Evolutionary conservation across 257 asterid species (phyloP).

Genomic region (Fraxinus pennsylvanica): DNA sequence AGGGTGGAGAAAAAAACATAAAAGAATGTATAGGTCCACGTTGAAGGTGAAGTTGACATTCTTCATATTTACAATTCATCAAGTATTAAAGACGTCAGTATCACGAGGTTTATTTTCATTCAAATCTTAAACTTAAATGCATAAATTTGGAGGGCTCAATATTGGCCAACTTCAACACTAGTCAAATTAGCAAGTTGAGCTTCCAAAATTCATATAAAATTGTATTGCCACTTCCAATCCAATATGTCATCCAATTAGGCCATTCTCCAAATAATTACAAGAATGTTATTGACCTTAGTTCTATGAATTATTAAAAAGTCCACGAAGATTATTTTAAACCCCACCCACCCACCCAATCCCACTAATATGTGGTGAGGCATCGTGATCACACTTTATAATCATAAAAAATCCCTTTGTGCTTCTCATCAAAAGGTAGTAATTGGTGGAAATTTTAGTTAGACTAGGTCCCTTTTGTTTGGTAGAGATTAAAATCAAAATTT

Average conservation of each 20-base stretch:
- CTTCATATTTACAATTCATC: too few species aligned
- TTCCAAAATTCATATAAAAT: not conserved
- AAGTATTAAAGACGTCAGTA: too few species aligned
- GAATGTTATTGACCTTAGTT: constrained; percentile 15
- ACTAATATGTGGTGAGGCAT: not conserved
- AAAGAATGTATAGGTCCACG: too few species aligned
- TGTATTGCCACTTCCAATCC: constrained; percentile 8
- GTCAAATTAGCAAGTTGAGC: not conserved
- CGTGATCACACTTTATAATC: not conserved
- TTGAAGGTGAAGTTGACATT: too few species aligned
- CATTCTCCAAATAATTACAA: constrained; percentile 9
- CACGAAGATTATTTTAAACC: not conserved
- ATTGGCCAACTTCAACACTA: too few species aligned
- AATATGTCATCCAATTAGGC: constrained; percentile 28
- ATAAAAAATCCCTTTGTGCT: not conserved
- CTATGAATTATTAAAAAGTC: constrained; percentile 12
- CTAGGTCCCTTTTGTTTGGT: not conserved
- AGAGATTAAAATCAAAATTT: too few species aligned
- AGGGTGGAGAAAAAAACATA: too few species aligned
- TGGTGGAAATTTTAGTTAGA: constrained; percentile 34
- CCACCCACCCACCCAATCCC: not conserved
- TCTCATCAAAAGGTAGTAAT: constrained; percentile 15
- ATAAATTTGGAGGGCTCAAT: too few species aligned
- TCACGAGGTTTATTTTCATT: too few species aligned
- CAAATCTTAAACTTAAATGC: too few species aligned